Conservation (phyloP, 495 filamentous ascomycete genomes). For the Echria macrotheca region DNA sequence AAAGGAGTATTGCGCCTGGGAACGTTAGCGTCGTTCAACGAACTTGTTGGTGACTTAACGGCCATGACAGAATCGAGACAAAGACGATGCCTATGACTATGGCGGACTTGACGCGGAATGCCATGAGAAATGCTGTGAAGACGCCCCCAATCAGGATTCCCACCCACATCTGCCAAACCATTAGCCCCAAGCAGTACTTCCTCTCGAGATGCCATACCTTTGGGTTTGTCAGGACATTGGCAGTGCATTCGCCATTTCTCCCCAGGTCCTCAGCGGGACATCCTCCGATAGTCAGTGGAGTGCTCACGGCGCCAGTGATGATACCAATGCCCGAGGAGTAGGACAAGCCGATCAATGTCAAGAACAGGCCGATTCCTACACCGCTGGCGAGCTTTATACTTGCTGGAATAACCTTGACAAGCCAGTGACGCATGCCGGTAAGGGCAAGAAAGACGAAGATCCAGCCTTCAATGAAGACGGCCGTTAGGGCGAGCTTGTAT, state of each 20-base stretch:
- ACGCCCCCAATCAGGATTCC: conserved; percentile 75
- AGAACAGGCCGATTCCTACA: conserved; percentile 72
- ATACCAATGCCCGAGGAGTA: conserved; percentile 72
- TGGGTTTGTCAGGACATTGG: conserved; percentile 61
- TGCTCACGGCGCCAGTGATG: conserved; percentile 53
- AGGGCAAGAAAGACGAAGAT: conserved; percentile 60
- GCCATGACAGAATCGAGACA: conserved; percentile 80
- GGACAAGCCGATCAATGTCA: conserved; percentile 71
- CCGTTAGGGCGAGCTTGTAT: conserved; percentile 68
- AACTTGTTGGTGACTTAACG: conserved; percentile 33
- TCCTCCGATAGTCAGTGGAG: conserved; percentile 65
- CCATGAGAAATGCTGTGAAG: conserved; percentile 70
- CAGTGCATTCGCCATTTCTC: conserved; percentile 30
- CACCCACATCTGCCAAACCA: conserved; percentile 61
- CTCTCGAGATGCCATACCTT: no score
- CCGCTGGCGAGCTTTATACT: conserved; percentile 79
- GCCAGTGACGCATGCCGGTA: conserved; percentile 77
- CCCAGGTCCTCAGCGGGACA: conserved; percentile 46
- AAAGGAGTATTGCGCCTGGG: conserved; percentile 64
- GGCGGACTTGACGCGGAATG: conserved; percentile 72
- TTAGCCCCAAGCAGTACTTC: no score
- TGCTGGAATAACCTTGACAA: conserved; percentile 69
- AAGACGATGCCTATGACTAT: conserved; percentile 77
- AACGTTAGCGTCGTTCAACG: conserved; percentile 21
- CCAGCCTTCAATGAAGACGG: conserved; percentile 76